Percentiles rank a stretch among this genome's conserved stretches.
phyloP scores from a whole-genome alignment of 2,329 filamentous ascomycete genomes.

The Colletotrichum noveboracense region DNA sequence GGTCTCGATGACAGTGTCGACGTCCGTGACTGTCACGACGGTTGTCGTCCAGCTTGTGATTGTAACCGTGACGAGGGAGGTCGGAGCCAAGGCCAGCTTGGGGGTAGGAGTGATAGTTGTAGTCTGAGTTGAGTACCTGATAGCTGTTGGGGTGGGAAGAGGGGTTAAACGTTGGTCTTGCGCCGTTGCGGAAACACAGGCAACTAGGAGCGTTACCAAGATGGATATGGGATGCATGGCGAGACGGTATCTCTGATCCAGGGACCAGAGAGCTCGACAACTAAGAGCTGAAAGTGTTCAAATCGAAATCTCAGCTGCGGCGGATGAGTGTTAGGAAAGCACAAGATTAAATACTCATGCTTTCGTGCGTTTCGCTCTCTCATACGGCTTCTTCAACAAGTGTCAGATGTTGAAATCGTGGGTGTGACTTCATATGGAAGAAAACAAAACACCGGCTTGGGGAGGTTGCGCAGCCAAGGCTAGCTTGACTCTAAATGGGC shows the following conservation, averaged over 20 bases:
- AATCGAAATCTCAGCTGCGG: too few species aligned
- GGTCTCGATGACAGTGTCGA: conserved; percentile 10
- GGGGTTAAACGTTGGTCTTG: neutral
- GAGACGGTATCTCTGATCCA: neutral
- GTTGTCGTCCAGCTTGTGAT: conserved; percentile 14
- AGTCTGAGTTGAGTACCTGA: neutral
- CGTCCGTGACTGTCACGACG: neutral
- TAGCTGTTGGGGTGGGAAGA: neutral
- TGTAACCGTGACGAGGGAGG: neutral
- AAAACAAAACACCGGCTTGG: neutral
- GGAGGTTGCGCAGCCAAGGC: neutral
- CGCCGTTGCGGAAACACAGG: neutral
- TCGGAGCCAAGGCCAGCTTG: neutral
- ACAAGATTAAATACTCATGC: neutral
- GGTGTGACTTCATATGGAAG: conserved; percentile 3
- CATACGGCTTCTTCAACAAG: neutral
- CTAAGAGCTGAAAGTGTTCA: neutral
- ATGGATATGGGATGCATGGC: neutral
- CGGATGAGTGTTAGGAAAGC: neutral
- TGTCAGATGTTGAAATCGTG: neutral
- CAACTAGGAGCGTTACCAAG: neutral
- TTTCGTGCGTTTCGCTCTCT: neutral
- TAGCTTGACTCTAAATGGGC: neutral
- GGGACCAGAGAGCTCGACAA: neutral
- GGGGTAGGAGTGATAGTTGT: neutral